A percentile compares a stretch with the other conserved stretches of the same genome.
Evolutionary conservation across 352 stramenopile genomes (phyloP).

Genomic region (Pythium aphanidermatum): DNA sequence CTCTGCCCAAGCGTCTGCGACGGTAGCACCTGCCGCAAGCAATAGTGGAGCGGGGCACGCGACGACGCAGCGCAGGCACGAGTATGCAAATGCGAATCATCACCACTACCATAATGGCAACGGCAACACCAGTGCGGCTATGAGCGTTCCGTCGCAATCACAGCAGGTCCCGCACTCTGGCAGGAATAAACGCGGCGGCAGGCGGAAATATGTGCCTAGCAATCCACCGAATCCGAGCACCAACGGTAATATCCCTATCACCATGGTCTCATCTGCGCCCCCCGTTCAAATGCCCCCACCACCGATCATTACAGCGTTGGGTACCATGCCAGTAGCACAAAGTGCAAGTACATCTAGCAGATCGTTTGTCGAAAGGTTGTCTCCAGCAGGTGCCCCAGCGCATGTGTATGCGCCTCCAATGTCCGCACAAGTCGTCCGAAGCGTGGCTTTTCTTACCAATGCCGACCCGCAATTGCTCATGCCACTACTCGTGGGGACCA

Average conservation of each 20-base stretch:
- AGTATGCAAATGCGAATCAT: not conserved
- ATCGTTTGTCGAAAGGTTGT: not conserved
- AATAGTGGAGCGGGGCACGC: too few species aligned
- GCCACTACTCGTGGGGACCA: conserved; percentile 42
- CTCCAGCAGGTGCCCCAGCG: too few species aligned
- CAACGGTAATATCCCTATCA: not conserved
- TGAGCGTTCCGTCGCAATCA: not conserved
- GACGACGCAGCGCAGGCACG: not conserved
- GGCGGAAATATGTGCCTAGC: conserved; percentile 7
- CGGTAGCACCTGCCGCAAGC: too few species aligned
- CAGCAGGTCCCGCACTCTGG: too few species aligned
- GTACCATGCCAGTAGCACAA: not conserved
- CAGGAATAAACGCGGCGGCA: conserved; percentile 10
- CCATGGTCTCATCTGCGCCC: not conserved
- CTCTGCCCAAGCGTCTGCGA: not conserved
- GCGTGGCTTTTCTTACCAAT: conserved; percentile 39
- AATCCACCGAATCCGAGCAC: not conserved
- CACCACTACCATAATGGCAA: not conserved
- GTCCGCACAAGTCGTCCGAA: conserved; percentile 4
- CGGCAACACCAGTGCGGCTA: not conserved
- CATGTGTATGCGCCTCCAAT: not conserved
- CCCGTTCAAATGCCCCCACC: not conserved
- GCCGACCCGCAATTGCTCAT: conserved; percentile 33
- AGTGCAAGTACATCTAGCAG: not conserved
- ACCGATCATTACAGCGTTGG: not conserved